phyloP scores from a whole-genome alignment of 116 monocot genomes.

The Trichopus zeylanicus region DNA sequence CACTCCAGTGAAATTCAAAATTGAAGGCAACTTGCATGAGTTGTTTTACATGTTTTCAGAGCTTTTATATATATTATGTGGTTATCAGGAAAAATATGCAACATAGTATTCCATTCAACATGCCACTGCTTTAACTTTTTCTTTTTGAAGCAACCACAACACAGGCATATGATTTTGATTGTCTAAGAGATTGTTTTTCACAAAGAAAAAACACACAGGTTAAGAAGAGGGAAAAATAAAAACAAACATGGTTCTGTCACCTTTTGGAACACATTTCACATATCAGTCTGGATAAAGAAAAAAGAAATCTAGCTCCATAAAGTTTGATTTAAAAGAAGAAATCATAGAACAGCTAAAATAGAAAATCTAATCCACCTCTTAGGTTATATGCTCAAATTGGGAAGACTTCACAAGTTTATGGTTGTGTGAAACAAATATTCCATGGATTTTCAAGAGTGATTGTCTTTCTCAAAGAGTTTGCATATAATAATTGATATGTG shows the following conservation, averaged over 20 bases:
- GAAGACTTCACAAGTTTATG: not conserved
- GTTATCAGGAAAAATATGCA: no score
- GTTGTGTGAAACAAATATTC: not conserved
- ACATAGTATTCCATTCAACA: no score
- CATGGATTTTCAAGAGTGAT: not conserved
- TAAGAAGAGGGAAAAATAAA: not conserved
- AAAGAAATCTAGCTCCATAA: not conserved
- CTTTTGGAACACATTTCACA: not conserved
- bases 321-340: not conserved
- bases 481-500: not conserved
- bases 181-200: not conserved
- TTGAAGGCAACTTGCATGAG: no score
- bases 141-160: not conserved
- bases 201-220: not conserved
- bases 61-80: no score
- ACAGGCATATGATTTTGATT: not conserved
- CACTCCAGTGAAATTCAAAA: no score
- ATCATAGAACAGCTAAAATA: not conserved
- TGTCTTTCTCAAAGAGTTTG: not conserved
- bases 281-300: not conserved
- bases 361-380: not conserved
- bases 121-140: no score
- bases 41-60: no score
- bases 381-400: not conserved
- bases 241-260: not conserved